phyloP scores from a whole-genome alignment of 176 grass and related monocot species.

The Rhipidocladum racemiflorum region DNA sequence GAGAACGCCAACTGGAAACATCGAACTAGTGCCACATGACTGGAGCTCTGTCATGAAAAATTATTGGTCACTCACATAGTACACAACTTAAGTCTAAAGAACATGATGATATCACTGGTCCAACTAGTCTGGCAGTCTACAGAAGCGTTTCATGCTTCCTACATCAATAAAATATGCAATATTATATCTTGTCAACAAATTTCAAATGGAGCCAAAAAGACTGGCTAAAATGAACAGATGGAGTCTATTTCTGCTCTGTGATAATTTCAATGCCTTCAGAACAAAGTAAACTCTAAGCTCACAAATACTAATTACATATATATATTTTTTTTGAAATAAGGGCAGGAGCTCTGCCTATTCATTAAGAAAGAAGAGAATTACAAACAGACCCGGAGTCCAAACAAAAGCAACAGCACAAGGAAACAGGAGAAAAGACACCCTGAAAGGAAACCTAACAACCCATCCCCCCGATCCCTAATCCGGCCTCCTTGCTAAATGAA shows the following conservation, averaged over 20 bases:
- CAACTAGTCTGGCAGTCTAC: conserved; percentile 17
- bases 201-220: conserved; percentile 9
- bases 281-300: conserved; percentile 3
- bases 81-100: conserved; percentile 5
- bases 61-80: conserved; percentile 6
- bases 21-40: conserved; percentile 63
- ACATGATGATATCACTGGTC: not conserved
- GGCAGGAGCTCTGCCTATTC: too few species aligned
- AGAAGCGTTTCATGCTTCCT: not conserved
- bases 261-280: conserved; percentile 7
- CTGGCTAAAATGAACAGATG: not conserved
- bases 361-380: too few species aligned
- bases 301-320: not conserved
- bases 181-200: not conserved
- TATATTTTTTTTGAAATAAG: too few species aligned
- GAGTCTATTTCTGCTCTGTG: not conserved
- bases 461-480: too few species aligned
- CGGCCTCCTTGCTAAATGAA: too few species aligned
- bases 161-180: conserved; percentile 8
- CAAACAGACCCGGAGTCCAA: too few species aligned
- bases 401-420: too few species aligned
- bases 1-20: conserved; percentile 96
- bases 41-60: conserved; percentile 69
- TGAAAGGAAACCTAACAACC: too few species aligned
- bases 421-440: too few species aligned